phyloP scores from a whole-genome alignment of 345 rosid genomes.

The Pugionium cornutum region DNA sequence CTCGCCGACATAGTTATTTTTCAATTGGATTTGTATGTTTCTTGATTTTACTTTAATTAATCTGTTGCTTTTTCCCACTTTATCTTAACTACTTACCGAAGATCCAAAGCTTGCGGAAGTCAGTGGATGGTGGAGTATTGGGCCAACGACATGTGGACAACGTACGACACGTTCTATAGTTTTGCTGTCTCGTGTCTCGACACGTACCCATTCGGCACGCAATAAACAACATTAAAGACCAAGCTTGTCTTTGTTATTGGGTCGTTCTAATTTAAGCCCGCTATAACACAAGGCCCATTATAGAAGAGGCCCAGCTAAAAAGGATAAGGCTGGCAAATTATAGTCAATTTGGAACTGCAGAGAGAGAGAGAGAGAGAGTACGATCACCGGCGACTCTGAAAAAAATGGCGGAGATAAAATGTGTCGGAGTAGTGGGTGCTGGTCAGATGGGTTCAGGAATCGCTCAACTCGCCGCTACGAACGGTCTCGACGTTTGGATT shows the following conservation, averaged over 20 bases:
- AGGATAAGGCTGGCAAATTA: not conserved
- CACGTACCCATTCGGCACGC: slow-evolving; percentile 20
- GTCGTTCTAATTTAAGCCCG: not conserved
- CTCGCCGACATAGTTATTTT: slow-evolving; percentile 16
- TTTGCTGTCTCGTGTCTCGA: not conserved
- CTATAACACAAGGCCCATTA: slow-evolving; percentile 2
- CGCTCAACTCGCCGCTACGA: slow-evolving; percentile 77
- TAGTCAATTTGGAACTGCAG: not conserved
- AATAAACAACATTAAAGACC: not conserved
- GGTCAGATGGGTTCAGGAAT: slow-evolving; percentile 99
- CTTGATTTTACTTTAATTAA: not conserved
- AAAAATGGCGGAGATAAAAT: slow-evolving; percentile 51
- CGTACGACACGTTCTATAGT: slow-evolving; percentile 29
- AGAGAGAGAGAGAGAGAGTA: not conserved
- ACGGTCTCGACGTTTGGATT: slow-evolving; percentile 66
- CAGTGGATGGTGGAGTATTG: slow-evolving; percentile 15
- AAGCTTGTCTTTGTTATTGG: not conserved
- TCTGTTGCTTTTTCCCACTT: slow-evolving; percentile 26
- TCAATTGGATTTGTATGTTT: not conserved
- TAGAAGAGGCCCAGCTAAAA: not conserved
- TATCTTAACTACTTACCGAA: slow-evolving; percentile 18
- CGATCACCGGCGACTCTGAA: slow-evolving; percentile 23
- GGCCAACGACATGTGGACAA: slow-evolving; percentile 21
- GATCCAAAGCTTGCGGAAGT: slow-evolving; percentile 36
- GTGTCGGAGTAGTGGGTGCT: slow-evolving; percentile 71